Percentiles rank a stretch among this genome's conserved stretches.
These are phyloP conservation scores for Daldinia bambusicola DNA, from an alignment of 495 filamentous ascomycete genomes.

Conservation along the genomic window DNA sequence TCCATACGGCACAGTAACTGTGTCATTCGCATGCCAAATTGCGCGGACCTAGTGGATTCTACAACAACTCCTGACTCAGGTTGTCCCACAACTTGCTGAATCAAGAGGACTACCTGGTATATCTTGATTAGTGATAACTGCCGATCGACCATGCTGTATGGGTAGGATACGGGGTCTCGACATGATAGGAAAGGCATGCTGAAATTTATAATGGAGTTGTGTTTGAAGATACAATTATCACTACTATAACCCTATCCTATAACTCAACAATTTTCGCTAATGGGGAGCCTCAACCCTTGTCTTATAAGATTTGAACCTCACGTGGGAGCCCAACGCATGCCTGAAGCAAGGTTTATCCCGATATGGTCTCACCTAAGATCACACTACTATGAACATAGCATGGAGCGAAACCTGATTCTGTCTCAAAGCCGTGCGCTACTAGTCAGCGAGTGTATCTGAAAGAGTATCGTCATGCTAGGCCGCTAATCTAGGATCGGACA, in stretches of 20 bases:
- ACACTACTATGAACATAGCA: slow-evolving; percentile 21
- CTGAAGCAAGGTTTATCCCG: slow-evolving; percentile 32
- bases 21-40: slow-evolving; percentile 3
- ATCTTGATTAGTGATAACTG: not conserved
- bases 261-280: not conserved
- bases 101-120: not conserved
- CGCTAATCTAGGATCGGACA: slow-evolving; percentile 14
- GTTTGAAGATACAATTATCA: not conserved
- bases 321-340: slow-evolving; percentile 19
- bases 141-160: slow-evolving; percentile 5
- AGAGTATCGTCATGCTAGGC: slow-evolving; percentile 4
- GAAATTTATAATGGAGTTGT: not conserved
- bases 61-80: slow-evolving; percentile 2
- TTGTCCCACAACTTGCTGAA: not conserved
- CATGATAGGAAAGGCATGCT: not conserved
- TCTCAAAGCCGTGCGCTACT: slow-evolving; percentile 10
- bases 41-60: slow-evolving; percentile 7
- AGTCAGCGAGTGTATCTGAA: slow-evolving; percentile 27
- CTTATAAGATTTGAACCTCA: slow-evolving; percentile 27
- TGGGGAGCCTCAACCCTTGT: slow-evolving; percentile 11
- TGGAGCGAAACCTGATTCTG: slow-evolving; percentile 41
- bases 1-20: not conserved
- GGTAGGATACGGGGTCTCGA: not conserved
- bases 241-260: not conserved
- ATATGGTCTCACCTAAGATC: slow-evolving; percentile 32